These are phyloP conservation scores for Oryza rufipogon DNA, from an alignment of 176 grass and related monocot genomes.

Conservation along the genomic window DNA sequence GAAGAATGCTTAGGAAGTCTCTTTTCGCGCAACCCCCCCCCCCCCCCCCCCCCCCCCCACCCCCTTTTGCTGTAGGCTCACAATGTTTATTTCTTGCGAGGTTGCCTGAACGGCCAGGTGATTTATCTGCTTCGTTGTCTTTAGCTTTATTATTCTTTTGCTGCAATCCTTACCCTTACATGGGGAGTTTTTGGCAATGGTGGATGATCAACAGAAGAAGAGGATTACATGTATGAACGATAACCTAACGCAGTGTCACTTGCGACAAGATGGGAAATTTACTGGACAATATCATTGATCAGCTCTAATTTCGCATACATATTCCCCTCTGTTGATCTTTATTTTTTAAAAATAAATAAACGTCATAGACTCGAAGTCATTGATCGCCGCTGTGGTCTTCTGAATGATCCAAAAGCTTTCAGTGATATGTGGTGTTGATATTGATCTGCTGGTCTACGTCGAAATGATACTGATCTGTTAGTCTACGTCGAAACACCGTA, in stretches of 20 bases:
- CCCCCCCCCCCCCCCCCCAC: neutral
- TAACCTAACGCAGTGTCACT: slow-evolving; percentile 6
- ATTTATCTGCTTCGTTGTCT: slow-evolving; percentile 26
- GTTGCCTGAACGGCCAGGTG: slow-evolving; percentile 9
- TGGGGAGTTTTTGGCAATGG: slow-evolving; percentile 38
- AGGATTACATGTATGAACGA: slow-evolving; percentile 19
- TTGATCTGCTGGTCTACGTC: neutral
- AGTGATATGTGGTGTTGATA: neutral
- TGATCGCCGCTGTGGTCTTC: neutral
- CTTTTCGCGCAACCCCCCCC: neutral
- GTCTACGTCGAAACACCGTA: neutral
- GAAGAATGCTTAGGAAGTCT: slow-evolving; percentile 40
- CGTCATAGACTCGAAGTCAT: neutral
- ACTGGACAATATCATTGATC: neutral
- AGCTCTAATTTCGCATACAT: neutral
- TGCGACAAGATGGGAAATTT: slow-evolving; percentile 31
- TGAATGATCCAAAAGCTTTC: neutral
- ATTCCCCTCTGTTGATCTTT: neutral
- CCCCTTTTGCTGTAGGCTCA: slow-evolving; percentile 1
- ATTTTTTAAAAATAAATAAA: neutral
- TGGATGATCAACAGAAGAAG: slow-evolving; percentile 2
- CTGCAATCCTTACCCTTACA: slow-evolving; percentile 15
- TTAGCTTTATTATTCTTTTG: slow-evolving; percentile 52
- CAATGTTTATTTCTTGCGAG: neutral
- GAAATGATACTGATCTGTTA: neutral